Percentiles rank a stretch among this genome's conserved stretches.
These are phyloP conservation scores for Globisporangium paroecandrum DNA, from an alignment of 352 stramenopile genomes.

Conservation along the genomic window DNA sequence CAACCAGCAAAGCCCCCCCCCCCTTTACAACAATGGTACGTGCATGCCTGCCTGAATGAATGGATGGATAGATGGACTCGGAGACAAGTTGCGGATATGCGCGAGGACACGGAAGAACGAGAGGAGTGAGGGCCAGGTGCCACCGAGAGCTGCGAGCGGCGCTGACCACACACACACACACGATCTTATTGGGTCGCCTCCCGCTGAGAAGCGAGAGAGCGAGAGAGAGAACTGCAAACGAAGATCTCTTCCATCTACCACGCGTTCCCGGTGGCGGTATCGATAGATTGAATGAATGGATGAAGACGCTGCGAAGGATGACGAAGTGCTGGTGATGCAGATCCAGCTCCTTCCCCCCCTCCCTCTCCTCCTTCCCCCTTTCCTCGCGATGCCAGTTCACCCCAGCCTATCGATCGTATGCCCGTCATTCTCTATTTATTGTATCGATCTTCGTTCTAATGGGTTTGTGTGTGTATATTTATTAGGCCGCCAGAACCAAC, in stretches of 20 bases:
- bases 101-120: background rate
- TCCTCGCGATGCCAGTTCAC: background rate
- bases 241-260: background rate
- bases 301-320: background rate
- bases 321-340: background rate
- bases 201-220: background rate
- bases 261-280: background rate
- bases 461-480: background rate
- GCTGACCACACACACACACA: background rate
- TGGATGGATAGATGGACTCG: background rate
- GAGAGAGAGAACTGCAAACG: background rate
- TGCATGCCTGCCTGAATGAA: background rate
- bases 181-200: conserved; percentile 9
- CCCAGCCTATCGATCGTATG: background rate
- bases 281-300: background rate
- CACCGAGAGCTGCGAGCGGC: background rate
- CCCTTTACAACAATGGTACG: conserved; percentile 19
- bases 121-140: background rate
- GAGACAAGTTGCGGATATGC: background rate
- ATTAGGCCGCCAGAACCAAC: conserved; percentile 54
- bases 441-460: background rate
- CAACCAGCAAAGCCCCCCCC: too few relatives aligned
- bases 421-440: background rate
- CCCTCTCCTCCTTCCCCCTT: background rate
- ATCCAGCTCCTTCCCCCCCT: background rate